phyloP scores from a whole-genome alignment of 1,284 basidiomycete species.

The Clitocybe nebularis region DNA sequence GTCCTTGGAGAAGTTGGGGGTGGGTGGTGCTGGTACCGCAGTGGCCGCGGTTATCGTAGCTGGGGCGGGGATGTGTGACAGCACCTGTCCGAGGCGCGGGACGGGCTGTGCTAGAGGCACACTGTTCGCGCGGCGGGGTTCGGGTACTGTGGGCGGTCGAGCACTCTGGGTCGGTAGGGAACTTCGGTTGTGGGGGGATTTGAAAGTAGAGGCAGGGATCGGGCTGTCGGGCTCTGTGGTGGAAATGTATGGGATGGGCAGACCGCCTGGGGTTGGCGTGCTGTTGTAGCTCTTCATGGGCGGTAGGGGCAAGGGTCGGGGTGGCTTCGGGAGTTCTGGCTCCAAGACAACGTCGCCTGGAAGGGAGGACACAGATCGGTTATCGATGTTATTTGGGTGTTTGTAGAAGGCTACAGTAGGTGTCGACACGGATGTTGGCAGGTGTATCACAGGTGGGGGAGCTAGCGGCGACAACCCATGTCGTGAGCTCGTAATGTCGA shows the following conservation, averaged over 20 bases:
- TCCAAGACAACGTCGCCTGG: conserved; percentile 9
- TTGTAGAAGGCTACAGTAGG: conserved; percentile 27
- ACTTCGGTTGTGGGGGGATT: conserved; percentile 1
- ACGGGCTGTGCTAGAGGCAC: conserved; percentile 10
- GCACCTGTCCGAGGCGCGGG: conserved; percentile 19
- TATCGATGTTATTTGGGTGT: conserved; percentile 19
- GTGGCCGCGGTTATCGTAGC: too few species aligned
- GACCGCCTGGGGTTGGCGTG: conserved; percentile 3
- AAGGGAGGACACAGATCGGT: conserved; percentile 28
- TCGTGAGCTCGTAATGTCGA: conserved; percentile 2
- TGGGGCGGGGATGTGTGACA: conserved; percentile 25
- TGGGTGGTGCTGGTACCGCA: too few species aligned
- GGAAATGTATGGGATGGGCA: conserved; percentile 50
- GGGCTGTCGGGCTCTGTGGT: conserved; percentile 45
- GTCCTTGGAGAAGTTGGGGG: conserved; percentile 12
- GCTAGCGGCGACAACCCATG: conserved; percentile 14
- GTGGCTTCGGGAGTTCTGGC: neutral
- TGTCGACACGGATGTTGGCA: conserved; percentile 29
- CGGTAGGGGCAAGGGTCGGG: neutral
- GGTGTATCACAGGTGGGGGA: conserved; percentile 15
- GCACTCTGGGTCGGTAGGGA: neutral
- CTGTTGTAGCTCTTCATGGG: conserved; percentile 15
- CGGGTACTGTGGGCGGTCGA: conserved; percentile 10
- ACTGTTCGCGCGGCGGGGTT: conserved; percentile 1
- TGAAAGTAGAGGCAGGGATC: neutral